phyloP scores from a whole-genome alignment of 345 rosid genomes.

The Gossypium rotundifolium region DNA sequence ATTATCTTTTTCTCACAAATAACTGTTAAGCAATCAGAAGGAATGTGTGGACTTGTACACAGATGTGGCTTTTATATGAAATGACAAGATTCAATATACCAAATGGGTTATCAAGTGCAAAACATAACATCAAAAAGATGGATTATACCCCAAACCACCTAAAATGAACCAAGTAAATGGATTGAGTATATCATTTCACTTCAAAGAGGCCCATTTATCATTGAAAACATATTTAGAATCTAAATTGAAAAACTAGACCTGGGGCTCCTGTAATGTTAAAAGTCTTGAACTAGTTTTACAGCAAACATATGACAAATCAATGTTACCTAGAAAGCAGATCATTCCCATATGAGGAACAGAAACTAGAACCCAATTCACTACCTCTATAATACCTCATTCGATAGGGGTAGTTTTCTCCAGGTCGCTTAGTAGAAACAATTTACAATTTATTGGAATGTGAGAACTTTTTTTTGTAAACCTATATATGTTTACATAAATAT shows the following conservation, averaged over 20 bases:
- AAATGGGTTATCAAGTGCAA: not conserved
- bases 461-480: no score
- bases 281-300: not conserved
- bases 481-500: no score
- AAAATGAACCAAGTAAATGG: not conserved
- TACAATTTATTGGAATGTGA: no score
- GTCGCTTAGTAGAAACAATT: no score
- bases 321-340: no score
- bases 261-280: not conserved
- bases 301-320: not conserved
- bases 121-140: not conserved
- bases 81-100: not conserved
- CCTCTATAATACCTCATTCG: no score
- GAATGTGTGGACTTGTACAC: not conserved
- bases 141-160: not conserved
- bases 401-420: no score
- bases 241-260: not conserved
- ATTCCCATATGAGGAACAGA: no score
- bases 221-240: not conserved
- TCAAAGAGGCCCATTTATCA: not conserved
- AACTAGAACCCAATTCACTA: no score
- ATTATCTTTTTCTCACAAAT: not conserved
- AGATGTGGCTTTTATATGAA: not conserved
- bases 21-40: not conserved
- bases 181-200: not conserved